Evolutionary conservation across 2,329 filamentous ascomycete genomes (phyloP), one percentile per base, ranked within the genome.

Genomic region (Arthrobotrys conoides): DNA sequence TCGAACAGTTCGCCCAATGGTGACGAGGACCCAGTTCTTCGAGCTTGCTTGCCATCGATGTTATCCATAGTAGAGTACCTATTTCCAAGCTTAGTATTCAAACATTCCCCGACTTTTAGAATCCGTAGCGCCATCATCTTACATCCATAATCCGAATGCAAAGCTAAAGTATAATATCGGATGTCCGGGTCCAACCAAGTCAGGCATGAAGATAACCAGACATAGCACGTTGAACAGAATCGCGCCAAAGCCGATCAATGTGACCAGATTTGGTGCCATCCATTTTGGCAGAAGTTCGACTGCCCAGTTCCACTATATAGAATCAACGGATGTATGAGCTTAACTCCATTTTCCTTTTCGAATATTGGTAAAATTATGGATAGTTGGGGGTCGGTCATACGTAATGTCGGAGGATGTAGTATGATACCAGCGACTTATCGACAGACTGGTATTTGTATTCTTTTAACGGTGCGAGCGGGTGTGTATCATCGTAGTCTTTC

Each of bases 221-320:
- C 91, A 86, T 22, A 87, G 88, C 78, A 99, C 89, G 84, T 99
- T 98, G 78, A 86, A 90, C 66, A 99, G 86, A 82, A 99, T 96
- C 87, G 95, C 98, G 86, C 92, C 91, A 88, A 98, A 99, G 75
- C 96, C 96, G 59, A 98, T 85, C 24, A 99, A 88, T 81, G 96
- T 99, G 76, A 99, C 95, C 91, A 97, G 96, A 84, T 99, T 99
- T 38, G 96, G 96, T 30, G 96, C 96, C 69, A 99, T 89, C 94
- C 95, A 99, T 89, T 97, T 86, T 80, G 96, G 96, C 82, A 99
- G 86, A 49, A 97, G 86, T 84, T 97, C 91, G 82, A 98, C 96
- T 82, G 94, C 94, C 81, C 91, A 93, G 89, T 97, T 98, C 96
- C 96, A 99, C 95, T 98, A 85, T 83, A 82, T 59, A 82, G 59